A percentile compares a stretch with the other conserved stretches of the same genome.
phyloP scores from a whole-genome alignment of 192 early-diverging fungal species.

The Geosiphon pyriformis region DNA sequence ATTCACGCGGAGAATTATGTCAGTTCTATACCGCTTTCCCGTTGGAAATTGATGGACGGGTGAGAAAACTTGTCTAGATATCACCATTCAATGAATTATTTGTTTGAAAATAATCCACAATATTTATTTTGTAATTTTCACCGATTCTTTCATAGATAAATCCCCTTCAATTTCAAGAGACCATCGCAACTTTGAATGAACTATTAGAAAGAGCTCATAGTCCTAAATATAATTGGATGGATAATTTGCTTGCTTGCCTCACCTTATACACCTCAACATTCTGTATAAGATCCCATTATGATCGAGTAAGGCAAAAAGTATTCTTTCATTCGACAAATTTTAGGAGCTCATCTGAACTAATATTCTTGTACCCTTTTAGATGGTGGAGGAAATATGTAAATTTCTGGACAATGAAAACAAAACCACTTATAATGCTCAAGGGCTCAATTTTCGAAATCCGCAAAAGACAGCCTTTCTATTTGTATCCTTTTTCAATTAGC shows the following conservation, averaged over 20 bases:
- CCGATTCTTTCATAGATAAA: slow-evolving; percentile 3
- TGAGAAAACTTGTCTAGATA: too few species aligned
- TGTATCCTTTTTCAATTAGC: slow-evolving; percentile 18
- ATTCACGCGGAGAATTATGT: slow-evolving; percentile 19
- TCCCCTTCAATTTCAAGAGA: slow-evolving; percentile 13
- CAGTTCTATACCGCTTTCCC: slow-evolving; percentile 16
- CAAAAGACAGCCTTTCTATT: slow-evolving; percentile 19
- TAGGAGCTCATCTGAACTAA: background rate
- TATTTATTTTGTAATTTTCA: background rate
- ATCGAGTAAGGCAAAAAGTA: background rate
- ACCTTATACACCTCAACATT: slow-evolving; percentile 22
- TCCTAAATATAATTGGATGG: slow-evolving; percentile 15
- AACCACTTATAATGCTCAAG: slow-evolving; percentile 11
- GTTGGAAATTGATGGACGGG: slow-evolving; percentile 16
- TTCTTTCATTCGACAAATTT: background rate
- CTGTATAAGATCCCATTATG: slow-evolving; percentile 16
- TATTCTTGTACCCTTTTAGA: slow-evolving; percentile 13
- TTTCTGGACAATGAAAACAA: slow-evolving; percentile 24
- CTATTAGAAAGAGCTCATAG: slow-evolving; percentile 12
- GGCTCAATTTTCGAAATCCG: slow-evolving; percentile 23
- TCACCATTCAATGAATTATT: too few species aligned
- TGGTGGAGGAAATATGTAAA: slow-evolving; percentile 23
- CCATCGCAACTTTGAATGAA: slow-evolving; percentile 18
- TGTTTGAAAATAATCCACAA: too few species aligned
- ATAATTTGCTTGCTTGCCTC: slow-evolving; percentile 14